Evolutionary conservation across 1,284 basidiomycete genomes (phyloP), one percentile per base, ranked within the genome.

Genomic region (Fistulinella cinereoalba): DNA sequence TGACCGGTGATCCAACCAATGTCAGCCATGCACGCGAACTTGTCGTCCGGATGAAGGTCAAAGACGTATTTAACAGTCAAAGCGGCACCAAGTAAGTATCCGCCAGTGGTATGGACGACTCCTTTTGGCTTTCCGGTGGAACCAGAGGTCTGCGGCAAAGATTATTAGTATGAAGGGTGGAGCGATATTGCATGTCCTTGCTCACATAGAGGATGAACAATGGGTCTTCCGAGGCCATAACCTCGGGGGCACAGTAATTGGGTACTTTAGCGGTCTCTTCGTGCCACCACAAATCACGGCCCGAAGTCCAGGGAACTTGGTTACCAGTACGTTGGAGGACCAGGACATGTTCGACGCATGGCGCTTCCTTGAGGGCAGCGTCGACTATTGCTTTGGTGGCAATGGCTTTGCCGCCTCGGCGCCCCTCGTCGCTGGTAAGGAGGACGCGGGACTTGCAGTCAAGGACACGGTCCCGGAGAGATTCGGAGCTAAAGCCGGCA

Each of bases 1-100:
- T 98, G 96, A 31, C 96, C 96, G 4, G 96, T 99, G 71, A 99
- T 97, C 96, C 96, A 99, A 60, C 96, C 96, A 47, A 99, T 81
- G 66, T 99, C 96, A 53, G 96, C 96, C 95, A 98, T 96, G 76
- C 97, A 99, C 6, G 89, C 96, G 67, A 96, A 98, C 56, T 78
- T 83, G 72, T 95, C 88, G 46, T 88, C 89, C 13, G 86, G 81
- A 69, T 99, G 97, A 24, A 97, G 83, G 66, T 99, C 97, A 61
- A 98, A 99, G 53, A 97, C 91, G 69, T 92, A 90, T 73, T 97
- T 97, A 68, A 95, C 83, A n/a, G 92, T 93, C 47, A 97, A 66
- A 2, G 90, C 85, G 1, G 91, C 92, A 56, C 92, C 83, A 41
- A 97, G 88, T 46, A 96, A 79, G 71, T 96, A 97, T 25, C 92